These are phyloP conservation scores for Crithidia acanthocephali DNA, from an alignment of 208 protist species.

Conservation along the genomic window DNA sequence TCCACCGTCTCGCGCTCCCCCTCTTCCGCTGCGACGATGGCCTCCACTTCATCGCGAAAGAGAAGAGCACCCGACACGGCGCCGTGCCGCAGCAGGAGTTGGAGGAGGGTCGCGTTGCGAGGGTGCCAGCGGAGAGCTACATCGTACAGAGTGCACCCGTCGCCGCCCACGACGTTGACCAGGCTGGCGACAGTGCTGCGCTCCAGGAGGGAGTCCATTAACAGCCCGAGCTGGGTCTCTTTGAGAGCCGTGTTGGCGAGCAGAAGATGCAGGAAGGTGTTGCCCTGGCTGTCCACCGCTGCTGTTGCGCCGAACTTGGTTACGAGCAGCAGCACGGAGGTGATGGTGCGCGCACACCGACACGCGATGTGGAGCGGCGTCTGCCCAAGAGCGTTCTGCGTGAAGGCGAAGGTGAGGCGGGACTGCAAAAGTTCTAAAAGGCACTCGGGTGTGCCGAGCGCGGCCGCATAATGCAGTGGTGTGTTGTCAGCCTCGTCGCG, in stretches of 20 bases:
- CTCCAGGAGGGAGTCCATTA: constrained; percentile 46
- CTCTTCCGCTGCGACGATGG: constrained; percentile 21
- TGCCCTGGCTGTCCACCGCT: constrained; percentile 22
- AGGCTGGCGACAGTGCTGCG: constrained; percentile 18
- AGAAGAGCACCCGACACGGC: constrained; percentile 31
- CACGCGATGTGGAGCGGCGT: constrained; percentile 61
- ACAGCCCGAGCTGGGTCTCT: constrained; percentile 27
- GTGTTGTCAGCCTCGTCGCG: constrained; percentile 28
- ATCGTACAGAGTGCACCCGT: constrained; percentile 52
- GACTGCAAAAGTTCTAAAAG: constrained; percentile 50
- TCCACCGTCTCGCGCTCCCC: constrained; percentile 11
- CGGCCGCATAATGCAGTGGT: constrained; percentile 55
- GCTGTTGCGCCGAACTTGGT: constrained; percentile 45
- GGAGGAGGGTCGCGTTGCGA: constrained; percentile 30
- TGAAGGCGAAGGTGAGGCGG: constrained; percentile 18
- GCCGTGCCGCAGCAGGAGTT: constrained; percentile 42
- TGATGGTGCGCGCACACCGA: constrained; percentile 22
- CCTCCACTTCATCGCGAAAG: constrained; percentile 11
- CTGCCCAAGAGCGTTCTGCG: constrained; percentile 41
- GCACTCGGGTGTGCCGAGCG: constrained; percentile 29
- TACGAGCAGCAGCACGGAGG: constrained; percentile 48
- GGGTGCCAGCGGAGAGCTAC: constrained; percentile 29
- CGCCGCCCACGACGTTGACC: constrained; percentile 38
- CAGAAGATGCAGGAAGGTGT: constrained; percentile 72
- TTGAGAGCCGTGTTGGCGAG: constrained; percentile 42